phyloP scores from a whole-genome alignment of 331 rosid species.

The Saraca asoca region DNA sequence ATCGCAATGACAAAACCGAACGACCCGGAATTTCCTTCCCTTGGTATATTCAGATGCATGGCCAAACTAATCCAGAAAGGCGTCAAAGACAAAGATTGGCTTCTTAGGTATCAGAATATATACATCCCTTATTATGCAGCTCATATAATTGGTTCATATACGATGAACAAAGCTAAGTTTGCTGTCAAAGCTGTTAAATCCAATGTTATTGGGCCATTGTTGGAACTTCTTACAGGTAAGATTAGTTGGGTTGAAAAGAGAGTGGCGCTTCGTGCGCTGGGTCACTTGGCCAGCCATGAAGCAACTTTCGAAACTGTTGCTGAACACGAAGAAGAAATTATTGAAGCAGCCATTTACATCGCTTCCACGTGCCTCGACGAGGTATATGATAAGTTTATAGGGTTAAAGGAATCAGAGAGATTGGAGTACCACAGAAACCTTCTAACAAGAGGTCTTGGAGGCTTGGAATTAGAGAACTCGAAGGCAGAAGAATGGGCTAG shows the following conservation, averaged over 20 bases:
- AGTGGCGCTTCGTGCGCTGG: slow-evolving; percentile 71
- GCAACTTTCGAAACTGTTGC: slow-evolving; percentile 46
- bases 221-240: slow-evolving; percentile 61
- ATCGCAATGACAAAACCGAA: slow-evolving; percentile 64
- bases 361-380: slow-evolving; percentile 46
- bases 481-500: slow-evolving; percentile 80
- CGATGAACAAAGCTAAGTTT: slow-evolving; percentile 54
- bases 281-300: slow-evolving; percentile 61
- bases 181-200: slow-evolving; percentile 56
- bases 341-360: slow-evolving; percentile 47
- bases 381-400: slow-evolving; percentile 49
- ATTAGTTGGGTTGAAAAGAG: slow-evolving; percentile 80
- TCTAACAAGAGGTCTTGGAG: slow-evolving; percentile 67
- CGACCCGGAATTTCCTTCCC: slow-evolving; percentile 67
- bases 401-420: slow-evolving; percentile 44
- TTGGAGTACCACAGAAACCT: slow-evolving; percentile 60
- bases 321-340: slow-evolving; percentile 45
- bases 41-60: slow-evolving; percentile 73
- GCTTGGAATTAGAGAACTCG: slow-evolving; percentile 51
- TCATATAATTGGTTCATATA: slow-evolving; percentile 70
- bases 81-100: slow-evolving; percentile 50
- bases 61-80: slow-evolving; percentile 63
- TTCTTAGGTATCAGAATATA: slow-evolving; percentile 56
- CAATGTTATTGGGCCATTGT: slow-evolving; percentile 49
- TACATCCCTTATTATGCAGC: slow-evolving; percentile 82